Evolutionary conservation across 106 monocot genomes (phyloP), one percentile per base, ranked within the genome.

Genomic region (Dioscorea alata): DNA sequence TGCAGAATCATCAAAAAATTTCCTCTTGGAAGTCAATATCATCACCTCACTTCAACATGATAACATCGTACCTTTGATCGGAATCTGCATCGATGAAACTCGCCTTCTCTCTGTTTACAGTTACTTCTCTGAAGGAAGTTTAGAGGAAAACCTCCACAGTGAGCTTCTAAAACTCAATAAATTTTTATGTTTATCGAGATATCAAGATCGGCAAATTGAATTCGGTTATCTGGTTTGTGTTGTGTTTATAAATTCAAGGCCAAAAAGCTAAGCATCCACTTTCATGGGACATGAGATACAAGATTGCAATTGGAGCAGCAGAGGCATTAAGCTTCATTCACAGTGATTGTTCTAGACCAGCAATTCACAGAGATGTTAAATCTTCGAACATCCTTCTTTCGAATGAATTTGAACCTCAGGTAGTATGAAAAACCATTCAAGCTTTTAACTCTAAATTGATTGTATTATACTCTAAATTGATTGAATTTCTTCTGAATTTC

Each of bases 381-480:
- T 96, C 96, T 22, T 91, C 92, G 15, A 92, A 96, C 70, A 89
- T 96, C 59, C 96, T 96, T 69, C 84, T 96, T n/a, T 71, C 72
- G n/a, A 82, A 89, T 34, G 80, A 91, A 42, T 82, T 78, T 64
- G 77, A 86, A 48, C 69, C 86, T 28, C 76, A 78, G 82, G 90
- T 92, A 78, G 20, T 14, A 54, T 0, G 13, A 42, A 10, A 42
- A 42, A 6, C 42, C 10, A 0, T 3, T 42, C 10, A 28, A 42
- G 42, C 6, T 42, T 42, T 42, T 0, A 1, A 42, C 42, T 42
- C 0, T 42, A 42, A 42, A 42, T 42, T 42, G 42, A 42, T 42
- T 6, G 42, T 8, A 5, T 42, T 42, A 42, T 42, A 42, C 42
- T 42, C 42, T 42, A 42, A 42, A 42, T 42, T 42, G 42, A 42